Evolutionary conservation across 441 rosid genomes (phyloP).

Genomic region (Erodium texanum): DNA sequence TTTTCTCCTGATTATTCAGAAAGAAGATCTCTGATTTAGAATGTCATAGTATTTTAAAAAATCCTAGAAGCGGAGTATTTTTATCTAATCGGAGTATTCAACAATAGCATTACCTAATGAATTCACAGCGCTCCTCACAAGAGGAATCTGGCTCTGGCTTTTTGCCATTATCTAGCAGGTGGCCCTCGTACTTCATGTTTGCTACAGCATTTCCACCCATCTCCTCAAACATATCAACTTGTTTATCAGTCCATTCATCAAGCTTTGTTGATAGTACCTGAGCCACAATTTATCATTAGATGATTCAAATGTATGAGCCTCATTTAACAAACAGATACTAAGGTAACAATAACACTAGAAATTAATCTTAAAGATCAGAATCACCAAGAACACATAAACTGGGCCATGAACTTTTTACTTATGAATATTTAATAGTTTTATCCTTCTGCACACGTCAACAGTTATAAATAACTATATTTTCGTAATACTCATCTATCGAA

Average conservation of each 20-base stretch:
- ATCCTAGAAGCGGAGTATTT: background rate
- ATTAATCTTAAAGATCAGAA: no score
- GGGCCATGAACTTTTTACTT: no score
- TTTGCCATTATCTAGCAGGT: slow-evolving; percentile 42
- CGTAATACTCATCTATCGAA: no score
- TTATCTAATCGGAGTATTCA: background rate
- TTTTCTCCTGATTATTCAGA: slow-evolving; percentile 51
- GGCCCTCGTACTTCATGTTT: slow-evolving; percentile 73
- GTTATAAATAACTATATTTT: no score
- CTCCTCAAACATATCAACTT: slow-evolving; percentile 48
- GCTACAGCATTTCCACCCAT: slow-evolving; percentile 69
- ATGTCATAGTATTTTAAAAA: slow-evolving; percentile 4
- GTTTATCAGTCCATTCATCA: slow-evolving; percentile 97
- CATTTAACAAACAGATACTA: background rate
- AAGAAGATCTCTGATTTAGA: slow-evolving; percentile 18
- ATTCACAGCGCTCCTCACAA: slow-evolving; percentile 67
- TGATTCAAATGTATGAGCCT: background rate
- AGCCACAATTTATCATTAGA: slow-evolving; percentile 9
- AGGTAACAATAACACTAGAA: no score
- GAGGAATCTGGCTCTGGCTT: slow-evolving; percentile 75
- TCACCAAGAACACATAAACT: no score
- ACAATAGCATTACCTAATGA: slow-evolving; percentile 52
- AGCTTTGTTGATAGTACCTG: slow-evolving; percentile 88
- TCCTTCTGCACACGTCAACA: no score
- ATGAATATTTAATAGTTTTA: no score